Conservation (phyloP, 495 filamentous ascomycete species). For the Podospora comata region DNA sequence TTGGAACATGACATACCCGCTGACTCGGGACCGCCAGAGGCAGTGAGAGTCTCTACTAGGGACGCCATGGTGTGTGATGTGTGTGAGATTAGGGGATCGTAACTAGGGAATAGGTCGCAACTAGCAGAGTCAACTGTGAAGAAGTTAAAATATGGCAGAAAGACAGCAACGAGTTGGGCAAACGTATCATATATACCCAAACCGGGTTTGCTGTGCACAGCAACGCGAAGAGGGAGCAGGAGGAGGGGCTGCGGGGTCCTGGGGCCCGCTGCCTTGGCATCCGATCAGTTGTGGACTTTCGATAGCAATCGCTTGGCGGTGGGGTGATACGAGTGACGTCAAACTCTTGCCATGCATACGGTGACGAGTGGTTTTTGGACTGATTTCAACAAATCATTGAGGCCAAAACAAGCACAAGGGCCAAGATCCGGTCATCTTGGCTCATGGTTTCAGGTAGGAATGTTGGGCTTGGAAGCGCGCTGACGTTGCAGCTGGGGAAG, state of each 20-base stretch:
- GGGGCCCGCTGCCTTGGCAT: background rate
- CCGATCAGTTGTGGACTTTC: constrained; percentile 1
- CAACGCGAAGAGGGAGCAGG: background rate
- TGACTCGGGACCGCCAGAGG: constrained; percentile 26
- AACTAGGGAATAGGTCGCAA: background rate
- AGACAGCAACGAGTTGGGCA: background rate
- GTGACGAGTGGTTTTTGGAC: background rate
- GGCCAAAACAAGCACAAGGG: background rate
- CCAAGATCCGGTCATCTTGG: background rate
- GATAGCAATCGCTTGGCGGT: constrained; percentile 1
- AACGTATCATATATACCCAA: constrained; percentile 4
- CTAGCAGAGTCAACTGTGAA: background rate
- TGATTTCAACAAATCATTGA: background rate
- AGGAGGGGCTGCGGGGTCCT: constrained; percentile 2
- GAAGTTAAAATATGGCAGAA: background rate
- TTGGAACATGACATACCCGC: constrained; percentile 12
- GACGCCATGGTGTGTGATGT: constrained; percentile 22
- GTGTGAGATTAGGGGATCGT: background rate
- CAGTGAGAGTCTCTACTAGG: constrained; percentile 25
- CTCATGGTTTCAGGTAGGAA: background rate
- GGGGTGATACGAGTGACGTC: constrained; percentile 6
- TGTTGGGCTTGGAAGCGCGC: background rate
- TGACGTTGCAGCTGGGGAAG: background rate
- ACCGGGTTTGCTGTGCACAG: background rate
- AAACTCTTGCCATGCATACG: background rate